Base-by-base conservation (phyloP, 768 basidiomycete species). In the Dictyophora rubrovolvata region DNA sequence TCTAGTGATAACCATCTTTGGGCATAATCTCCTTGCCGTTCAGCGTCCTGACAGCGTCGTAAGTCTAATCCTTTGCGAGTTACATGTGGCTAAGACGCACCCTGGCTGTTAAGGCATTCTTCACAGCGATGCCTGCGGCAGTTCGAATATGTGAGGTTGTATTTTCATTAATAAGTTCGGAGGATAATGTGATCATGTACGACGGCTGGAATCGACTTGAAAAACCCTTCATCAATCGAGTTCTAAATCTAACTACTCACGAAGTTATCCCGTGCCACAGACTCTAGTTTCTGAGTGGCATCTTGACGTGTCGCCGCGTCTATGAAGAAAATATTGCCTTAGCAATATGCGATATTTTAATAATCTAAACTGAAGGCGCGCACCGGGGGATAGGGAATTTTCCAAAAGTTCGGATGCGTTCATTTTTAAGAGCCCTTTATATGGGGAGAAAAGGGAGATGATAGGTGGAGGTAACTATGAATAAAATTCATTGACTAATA, bases 91-190 rank as follows among this genome's bases (percentile, higher is more conserved):
- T 16, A 36, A 20, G 33, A 59, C 69, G 90, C 76, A 97, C 95
- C 67, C 91, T 79, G 61, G 94, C 92, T 35, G 86, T 82, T 60
- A 99, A 73, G 61, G 93, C 82, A 72, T 99, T 99, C 82, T 98
- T 99, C 72, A 99, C 77, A 18, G 95, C 94, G 54, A 99, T 79
- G 70, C 92, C 93, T 21, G 96, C 94, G n/a, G 95, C 93, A 68
- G 90, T 95, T 64, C 96, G 80, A 55, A 94, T 82, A 70, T 92
- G 85, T 35, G 84, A 67, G 14, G 79, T 76, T 6, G 79, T 80
- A 48, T 63, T 74, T 69, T 93, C 91, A 65, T 92, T 86, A 28
- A 85, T 83, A 51, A 99, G 81, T 63, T 93, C 90, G 17, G 81
- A 73, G 17, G 89, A 86, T 62, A 99, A 85, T 79, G 90, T 92